These are phyloP conservation scores for Aureobasidium sp. DNA, from an alignment of 2,329 filamentous ascomycete species.

Conservation along the genomic window DNA sequence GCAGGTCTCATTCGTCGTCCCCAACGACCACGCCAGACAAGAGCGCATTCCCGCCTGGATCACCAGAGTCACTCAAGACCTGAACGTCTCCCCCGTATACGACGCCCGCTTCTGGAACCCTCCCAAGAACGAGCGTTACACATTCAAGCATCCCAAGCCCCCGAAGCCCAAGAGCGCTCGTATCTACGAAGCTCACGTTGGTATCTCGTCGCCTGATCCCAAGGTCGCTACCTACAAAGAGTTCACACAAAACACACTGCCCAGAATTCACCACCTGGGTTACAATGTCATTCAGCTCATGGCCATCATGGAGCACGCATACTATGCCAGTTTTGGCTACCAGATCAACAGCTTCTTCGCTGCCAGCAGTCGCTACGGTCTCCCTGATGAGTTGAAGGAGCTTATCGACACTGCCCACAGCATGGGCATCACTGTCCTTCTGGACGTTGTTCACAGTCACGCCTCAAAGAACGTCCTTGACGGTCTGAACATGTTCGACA, in stretches of 20 bases:
- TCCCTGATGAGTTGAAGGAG: conserved; percentile 92
- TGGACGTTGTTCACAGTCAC: conserved; percentile 96
- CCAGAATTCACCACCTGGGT: conserved; percentile 79
- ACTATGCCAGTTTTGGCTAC: conserved; percentile 98
- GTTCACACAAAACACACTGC: conserved; percentile 87
- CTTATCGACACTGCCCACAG: conserved; percentile 91
- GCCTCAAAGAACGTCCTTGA: conserved; percentile 96
- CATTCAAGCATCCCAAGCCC: conserved; percentile 75
- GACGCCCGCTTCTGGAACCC: conserved; percentile 98
- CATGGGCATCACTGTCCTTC: conserved; percentile 80
- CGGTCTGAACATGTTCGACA: conserved; percentile 92
- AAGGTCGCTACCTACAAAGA: conserved; percentile 93
- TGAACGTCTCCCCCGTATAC: conserved; percentile 82
- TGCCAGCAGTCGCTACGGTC: conserved; percentile 88
- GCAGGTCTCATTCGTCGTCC: conserved; percentile 60
- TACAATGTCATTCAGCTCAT: conserved; percentile 99
- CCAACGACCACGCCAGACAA: conserved; percentile 65
- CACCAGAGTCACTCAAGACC: conserved; percentile 90
- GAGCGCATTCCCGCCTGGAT: conserved; percentile 96
- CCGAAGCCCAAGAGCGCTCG: conserved; percentile 79
- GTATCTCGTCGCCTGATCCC: conserved; percentile 86
- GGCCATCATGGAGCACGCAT: conserved; percentile 99
- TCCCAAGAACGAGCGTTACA: conserved; percentile 65
- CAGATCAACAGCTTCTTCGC: conserved; percentile 99
- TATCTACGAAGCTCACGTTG: conserved; percentile 98